phyloP scores from a whole-genome alignment of 2,329 filamentous ascomycete species.

The Botrytis porri region DNA sequence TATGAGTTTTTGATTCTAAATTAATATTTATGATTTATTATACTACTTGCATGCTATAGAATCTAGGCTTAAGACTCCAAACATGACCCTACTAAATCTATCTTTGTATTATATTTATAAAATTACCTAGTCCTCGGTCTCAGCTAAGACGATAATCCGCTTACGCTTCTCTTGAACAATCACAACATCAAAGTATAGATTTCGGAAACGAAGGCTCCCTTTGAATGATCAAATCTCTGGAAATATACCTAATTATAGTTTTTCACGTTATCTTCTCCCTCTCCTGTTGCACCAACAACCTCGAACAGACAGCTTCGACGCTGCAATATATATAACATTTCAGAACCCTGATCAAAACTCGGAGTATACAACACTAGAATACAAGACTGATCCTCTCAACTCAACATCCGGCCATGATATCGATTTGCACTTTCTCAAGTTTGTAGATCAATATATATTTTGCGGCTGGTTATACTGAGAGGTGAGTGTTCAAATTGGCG shows the following conservation, averaged over 20 bases:
- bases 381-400: neutral
- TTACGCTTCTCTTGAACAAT: neutral
- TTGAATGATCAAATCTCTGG: neutral
- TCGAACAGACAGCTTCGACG: neutral
- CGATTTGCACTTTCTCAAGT: neutral
- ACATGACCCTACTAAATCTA: neutral
- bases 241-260: neutral
- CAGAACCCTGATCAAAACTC: neutral
- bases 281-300: neutral
- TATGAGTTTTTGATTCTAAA: too few species aligned
- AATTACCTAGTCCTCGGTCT: neutral
- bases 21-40: neutral
- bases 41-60: neutral
- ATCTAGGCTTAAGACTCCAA: neutral
- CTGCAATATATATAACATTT: neutral
- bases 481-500: neutral
- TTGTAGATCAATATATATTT: neutral
- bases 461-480: slow-evolving; percentile 4
- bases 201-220: neutral
- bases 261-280: neutral
- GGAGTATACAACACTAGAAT: neutral
- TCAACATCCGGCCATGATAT: neutral
- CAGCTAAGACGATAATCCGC: neutral
- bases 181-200: too few species aligned
- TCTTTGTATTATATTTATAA: neutral